phyloP scores from a whole-genome alignment of 2,329 filamentous ascomycete genomes.

The Stachybotrys chartarum region DNA sequence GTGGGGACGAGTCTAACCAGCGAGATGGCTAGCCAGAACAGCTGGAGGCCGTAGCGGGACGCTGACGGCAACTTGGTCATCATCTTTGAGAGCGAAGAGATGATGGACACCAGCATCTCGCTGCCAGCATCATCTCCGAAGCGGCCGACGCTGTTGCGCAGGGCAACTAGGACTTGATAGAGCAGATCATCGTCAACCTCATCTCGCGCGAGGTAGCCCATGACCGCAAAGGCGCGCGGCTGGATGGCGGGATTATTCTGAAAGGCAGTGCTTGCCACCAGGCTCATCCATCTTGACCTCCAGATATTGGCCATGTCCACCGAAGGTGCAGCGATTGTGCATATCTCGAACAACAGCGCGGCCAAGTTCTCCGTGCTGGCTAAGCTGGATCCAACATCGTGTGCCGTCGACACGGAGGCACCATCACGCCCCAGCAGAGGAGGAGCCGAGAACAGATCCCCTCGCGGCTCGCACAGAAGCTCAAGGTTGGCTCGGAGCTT shows the following conservation, averaged over 20 bases:
- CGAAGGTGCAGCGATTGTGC: conserved; percentile 55
- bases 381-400: conserved; percentile 45
- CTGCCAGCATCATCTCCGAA: conserved; percentile 58
- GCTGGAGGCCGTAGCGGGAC: conserved; percentile 60
- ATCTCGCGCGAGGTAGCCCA: conserved; percentile 64
- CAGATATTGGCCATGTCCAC: conserved; percentile 60
- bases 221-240: conserved; percentile 61
- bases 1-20: conserved; percentile 57
- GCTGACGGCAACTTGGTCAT: conserved; percentile 60
- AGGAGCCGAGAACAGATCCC: conserved; percentile 49
- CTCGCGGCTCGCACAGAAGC: conserved; percentile 51
- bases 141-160: conserved; percentile 57
- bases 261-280: conserved; percentile 65
- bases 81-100: conserved; percentile 63
- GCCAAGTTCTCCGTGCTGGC: conserved; percentile 55
- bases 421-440: conserved; percentile 41
- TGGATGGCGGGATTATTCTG: conserved; percentile 68
- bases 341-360: conserved; percentile 55
- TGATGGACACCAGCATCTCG: conserved; percentile 63
- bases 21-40: conserved; percentile 65
- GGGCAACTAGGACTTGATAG: conserved; percentile 62
- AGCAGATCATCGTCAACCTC: conserved; percentile 66
- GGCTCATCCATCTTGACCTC: conserved; percentile 67
- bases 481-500: conserved; percentile 51
- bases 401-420: conserved; percentile 44